Conservation (phyloP, 345 rosid genomes). For the Erucastrum elatum region DNA sequence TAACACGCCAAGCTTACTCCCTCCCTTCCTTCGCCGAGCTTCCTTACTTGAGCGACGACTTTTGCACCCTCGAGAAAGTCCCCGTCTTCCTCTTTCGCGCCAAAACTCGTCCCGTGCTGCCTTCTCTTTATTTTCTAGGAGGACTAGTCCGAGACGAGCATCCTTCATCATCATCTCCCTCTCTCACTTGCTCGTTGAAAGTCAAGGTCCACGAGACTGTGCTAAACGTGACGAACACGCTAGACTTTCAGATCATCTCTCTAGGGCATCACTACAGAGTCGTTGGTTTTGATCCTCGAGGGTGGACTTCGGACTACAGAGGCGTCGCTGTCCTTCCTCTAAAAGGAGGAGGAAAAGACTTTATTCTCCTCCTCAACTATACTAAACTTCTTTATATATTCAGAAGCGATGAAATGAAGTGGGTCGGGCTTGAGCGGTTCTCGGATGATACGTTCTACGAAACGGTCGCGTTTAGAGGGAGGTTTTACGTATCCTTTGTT, state of each 20-base stretch:
- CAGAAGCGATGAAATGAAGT: background rate
- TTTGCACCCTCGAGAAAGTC: background rate
- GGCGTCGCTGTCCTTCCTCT: conserved; percentile 1
- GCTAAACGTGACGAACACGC: background rate
- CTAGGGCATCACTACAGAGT: conserved; percentile 7
- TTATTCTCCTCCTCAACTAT: background rate
- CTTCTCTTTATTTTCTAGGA: background rate
- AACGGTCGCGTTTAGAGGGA: background rate
- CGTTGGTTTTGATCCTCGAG: background rate
- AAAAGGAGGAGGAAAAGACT: background rate
- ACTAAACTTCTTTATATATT: background rate
- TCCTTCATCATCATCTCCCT: background rate
- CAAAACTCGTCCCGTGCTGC: background rate
- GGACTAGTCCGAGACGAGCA: background rate
- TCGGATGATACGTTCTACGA: background rate
- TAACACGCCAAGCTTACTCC: background rate
- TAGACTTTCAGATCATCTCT: background rate
- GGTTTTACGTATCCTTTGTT: background rate
- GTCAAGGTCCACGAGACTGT: background rate
- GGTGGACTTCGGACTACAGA: background rate
- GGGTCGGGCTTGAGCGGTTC: background rate
- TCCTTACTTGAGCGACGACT: background rate
- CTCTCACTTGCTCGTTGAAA: background rate
- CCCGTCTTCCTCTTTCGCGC: background rate
- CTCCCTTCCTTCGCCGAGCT: background rate